These are phyloP conservation scores for Chaetomium fimeti DNA, from an alignment of 495 filamentous ascomycete genomes.

Conservation along the genomic window DNA sequence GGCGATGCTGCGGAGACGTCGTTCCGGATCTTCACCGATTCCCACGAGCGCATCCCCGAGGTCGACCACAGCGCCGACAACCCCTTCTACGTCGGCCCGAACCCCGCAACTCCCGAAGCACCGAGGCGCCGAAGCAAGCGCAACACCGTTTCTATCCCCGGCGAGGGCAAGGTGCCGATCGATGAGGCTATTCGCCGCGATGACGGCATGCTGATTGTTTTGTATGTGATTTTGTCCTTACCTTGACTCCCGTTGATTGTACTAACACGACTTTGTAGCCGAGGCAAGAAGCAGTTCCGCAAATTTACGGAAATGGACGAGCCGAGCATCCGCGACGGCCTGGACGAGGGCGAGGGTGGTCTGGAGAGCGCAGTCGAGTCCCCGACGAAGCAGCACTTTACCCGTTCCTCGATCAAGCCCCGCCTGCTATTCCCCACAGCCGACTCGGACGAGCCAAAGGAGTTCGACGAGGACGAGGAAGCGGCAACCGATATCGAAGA, in stretches of 20 bases:
- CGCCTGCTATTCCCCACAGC: constrained; percentile 74
- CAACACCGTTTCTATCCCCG: constrained; percentile 48
- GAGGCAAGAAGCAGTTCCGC: constrained; percentile 84
- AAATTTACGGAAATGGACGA: constrained; percentile 51
- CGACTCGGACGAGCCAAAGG: constrained; percentile 49
- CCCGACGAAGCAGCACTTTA: constrained; percentile 55
- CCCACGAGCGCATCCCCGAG: constrained; percentile 78
- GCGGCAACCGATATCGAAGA: constrained; percentile 52
- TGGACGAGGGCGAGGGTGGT: constrained; percentile 50
- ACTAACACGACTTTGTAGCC: constrained; percentile 54
- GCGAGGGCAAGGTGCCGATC: constrained; percentile 56
- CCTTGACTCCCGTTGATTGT: background rate
- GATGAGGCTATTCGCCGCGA: constrained; percentile 62
- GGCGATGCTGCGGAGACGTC: constrained; percentile 51
- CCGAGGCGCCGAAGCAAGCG: constrained; percentile 46
- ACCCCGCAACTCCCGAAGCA: constrained; percentile 33
- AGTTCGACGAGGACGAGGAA: constrained; percentile 58
- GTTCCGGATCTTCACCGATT: constrained; percentile 87
- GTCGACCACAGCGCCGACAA: constrained; percentile 64
- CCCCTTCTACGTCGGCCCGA: constrained; percentile 62
- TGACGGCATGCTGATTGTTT: constrained; percentile 80
- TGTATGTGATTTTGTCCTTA: constrained; percentile 60
- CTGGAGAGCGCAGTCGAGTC: constrained; percentile 47
- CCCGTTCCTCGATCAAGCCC: constrained; percentile 75
- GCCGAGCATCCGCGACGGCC: constrained; percentile 29